A percentile compares a stretch with the other conserved stretches of the same genome.
Evolutionary conservation across 805 yeast species (phyloP).

Genomic region (Monosporozyma unispora): DNA sequence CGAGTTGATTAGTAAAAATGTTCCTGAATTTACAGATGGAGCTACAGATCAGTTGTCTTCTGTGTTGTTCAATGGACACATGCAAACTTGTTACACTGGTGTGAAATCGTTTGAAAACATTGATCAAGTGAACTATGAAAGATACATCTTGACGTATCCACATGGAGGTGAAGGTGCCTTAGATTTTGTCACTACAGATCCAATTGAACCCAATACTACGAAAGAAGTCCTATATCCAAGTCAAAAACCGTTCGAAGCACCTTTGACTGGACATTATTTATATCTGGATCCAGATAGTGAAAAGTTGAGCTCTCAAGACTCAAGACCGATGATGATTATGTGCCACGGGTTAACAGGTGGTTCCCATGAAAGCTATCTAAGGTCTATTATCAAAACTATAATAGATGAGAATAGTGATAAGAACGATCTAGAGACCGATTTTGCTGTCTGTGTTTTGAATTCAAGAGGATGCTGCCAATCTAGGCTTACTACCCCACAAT

Average conservation of each 20-base stretch:
- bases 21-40: slow-evolving; percentile 39
- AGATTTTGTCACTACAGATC: slow-evolving; percentile 40
- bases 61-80: slow-evolving; percentile 50
- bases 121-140: slow-evolving; percentile 53
- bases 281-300: slow-evolving; percentile 35
- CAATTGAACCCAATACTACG: neutral
- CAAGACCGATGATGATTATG: slow-evolving; percentile 52
- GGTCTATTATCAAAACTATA: slow-evolving; percentile 38
- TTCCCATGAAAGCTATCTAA: slow-evolving; percentile 68
- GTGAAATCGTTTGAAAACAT: slow-evolving; percentile 35
- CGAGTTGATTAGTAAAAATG: slow-evolving; percentile 28
- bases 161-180: slow-evolving; percentile 65
- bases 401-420: slow-evolving; percentile 15
- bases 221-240: neutral
- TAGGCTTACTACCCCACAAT: slow-evolving; percentile 54
- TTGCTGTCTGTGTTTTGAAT: slow-evolving; percentile 64
- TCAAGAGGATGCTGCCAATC: slow-evolving; percentile 72
- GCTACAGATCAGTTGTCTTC: slow-evolving; percentile 47
- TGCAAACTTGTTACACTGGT: slow-evolving; percentile 63
- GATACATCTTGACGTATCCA: slow-evolving; percentile 42
- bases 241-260: slow-evolving; percentile 32
- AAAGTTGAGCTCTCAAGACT: slow-evolving; percentile 24
- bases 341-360: slow-evolving; percentile 82
- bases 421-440: slow-evolving; percentile 31
- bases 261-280: slow-evolving; percentile 13